Percentiles rank a stretch among this genome's conserved stretches.
Conservation (phyloP, 139 green algal species). For the Chlamydomonas sphaeroides region DNA sequence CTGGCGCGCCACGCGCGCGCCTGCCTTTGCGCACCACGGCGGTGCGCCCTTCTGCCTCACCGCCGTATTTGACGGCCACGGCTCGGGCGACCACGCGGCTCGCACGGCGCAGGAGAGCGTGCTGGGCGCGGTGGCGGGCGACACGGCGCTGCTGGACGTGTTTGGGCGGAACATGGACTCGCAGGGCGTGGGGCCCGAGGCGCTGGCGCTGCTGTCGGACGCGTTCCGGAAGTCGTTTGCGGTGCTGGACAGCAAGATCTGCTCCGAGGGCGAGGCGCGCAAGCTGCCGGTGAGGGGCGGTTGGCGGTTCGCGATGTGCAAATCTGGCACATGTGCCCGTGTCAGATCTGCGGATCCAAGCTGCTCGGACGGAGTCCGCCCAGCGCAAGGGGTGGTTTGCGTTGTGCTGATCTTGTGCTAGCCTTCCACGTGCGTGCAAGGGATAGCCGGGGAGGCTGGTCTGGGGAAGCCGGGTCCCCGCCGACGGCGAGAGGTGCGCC, state of each 20-base stretch:
- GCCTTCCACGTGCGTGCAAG: no score
- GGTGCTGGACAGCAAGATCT: conserved; percentile 1
- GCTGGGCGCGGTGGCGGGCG: background rate
- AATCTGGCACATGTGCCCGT: no score
- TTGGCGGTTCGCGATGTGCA: no score
- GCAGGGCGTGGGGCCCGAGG: background rate
- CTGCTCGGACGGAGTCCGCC: no score
- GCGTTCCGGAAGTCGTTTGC: conserved; percentile 3
- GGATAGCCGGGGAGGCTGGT: no score
- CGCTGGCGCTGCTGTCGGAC: background rate
- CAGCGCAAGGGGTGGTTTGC: no score
- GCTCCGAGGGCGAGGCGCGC: background rate
- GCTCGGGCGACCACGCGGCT: conserved; percentile 31
- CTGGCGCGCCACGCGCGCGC: background rate
- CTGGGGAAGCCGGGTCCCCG: no score
- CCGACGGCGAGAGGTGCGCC: no score
- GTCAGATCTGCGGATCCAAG: no score
- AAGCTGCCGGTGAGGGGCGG: conserved; percentile 19
- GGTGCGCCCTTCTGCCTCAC: conserved; percentile 30
- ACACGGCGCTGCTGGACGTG: conserved; percentile 14
- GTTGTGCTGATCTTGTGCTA: no score
- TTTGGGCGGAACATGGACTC: conserved; percentile 27
- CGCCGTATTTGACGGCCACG: conserved; percentile 34
- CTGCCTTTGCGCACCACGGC: background rate
- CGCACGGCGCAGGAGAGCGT: conserved; percentile 31